These are phyloP conservation scores for Pythium diclinum DNA, from an alignment of 352 stramenopile genomes.

Conservation along the genomic window DNA sequence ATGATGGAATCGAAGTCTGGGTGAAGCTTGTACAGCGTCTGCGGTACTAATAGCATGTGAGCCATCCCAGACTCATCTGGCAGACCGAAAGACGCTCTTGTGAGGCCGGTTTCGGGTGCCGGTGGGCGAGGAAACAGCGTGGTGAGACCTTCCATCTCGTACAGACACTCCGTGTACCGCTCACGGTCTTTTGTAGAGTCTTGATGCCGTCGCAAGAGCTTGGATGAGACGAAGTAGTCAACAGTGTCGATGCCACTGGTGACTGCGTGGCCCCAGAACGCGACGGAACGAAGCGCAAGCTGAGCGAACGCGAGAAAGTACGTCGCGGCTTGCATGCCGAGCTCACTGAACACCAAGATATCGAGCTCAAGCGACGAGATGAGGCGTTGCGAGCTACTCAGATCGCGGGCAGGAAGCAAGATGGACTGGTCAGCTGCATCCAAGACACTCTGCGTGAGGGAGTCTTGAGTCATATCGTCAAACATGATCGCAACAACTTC, in stretches of 20 bases:
- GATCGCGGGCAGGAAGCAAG: constrained; percentile 19
- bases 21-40: constrained; percentile 74
- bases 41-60: constrained; percentile 51
- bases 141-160: constrained; percentile 50
- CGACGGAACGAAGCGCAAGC: constrained; percentile 38
- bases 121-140: constrained; percentile 38
- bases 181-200: background rate
- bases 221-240: constrained; percentile 66
- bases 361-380: constrained; percentile 46
- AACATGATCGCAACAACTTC: constrained; percentile 33
- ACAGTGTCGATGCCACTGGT: constrained; percentile 49
- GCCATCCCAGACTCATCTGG: constrained; percentile 12
- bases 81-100: constrained; percentile 16
- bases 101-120: background rate
- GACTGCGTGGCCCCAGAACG: constrained; percentile 65
- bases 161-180: constrained; percentile 54
- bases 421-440: constrained; percentile 7
- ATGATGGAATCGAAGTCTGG: constrained; percentile 55
- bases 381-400: constrained; percentile 27
- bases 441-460: constrained; percentile 20
- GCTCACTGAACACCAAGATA: constrained; percentile 62
- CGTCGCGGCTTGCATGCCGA: constrained; percentile 47
- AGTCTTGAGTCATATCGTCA: constrained; percentile 16
- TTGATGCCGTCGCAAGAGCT: constrained; percentile 30
- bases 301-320: constrained; percentile 61